Evolutionary conservation across 2,329 filamentous ascomycete species (phyloP).

Genomic region (Xylariaceae sp.): DNA sequence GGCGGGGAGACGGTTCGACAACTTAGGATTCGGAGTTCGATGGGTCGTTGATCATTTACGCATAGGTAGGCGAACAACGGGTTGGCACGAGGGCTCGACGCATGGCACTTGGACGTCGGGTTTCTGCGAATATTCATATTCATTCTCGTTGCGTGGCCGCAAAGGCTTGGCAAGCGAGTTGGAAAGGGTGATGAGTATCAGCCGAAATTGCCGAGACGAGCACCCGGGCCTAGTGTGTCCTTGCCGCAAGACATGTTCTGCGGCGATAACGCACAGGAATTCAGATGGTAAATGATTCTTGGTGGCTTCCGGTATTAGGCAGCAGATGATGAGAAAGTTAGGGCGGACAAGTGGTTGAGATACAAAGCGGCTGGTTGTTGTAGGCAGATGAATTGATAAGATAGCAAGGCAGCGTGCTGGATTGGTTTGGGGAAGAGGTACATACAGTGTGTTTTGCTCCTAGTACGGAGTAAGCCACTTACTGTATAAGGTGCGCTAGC

Average conservation of each 20-base stretch:
- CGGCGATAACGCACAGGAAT: not conserved
- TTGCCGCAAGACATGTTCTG: not conserved
- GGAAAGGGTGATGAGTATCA: not conserved
- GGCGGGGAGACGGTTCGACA: not conserved
- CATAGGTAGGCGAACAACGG: conserved; percentile 1
- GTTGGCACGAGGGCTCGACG: not conserved
- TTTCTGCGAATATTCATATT: not conserved
- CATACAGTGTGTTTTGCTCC: not conserved
- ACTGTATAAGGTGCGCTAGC: not conserved
- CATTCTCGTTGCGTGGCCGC: conserved; percentile 1
- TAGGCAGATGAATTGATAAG: not conserved
- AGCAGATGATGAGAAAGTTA: not conserved
- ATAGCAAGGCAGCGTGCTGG: not conserved
- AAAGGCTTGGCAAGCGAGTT: not conserved
- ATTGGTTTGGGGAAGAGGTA: too few species aligned
- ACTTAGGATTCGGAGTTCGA: not conserved
- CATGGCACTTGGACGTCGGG: not conserved
- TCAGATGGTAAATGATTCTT: not conserved
- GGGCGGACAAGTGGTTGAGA: not conserved
- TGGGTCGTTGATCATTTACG: conserved; percentile 4
- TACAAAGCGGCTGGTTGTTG: not conserved
- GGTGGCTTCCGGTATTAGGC: not conserved
- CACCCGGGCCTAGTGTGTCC: not conserved
- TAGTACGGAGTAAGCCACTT: not conserved
- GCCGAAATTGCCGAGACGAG: not conserved